Evolutionary conservation across 169 alveolate species (phyloP), one percentile per base, ranked within the genome.

Genomic region (Plasmodium vinckei): DNA sequence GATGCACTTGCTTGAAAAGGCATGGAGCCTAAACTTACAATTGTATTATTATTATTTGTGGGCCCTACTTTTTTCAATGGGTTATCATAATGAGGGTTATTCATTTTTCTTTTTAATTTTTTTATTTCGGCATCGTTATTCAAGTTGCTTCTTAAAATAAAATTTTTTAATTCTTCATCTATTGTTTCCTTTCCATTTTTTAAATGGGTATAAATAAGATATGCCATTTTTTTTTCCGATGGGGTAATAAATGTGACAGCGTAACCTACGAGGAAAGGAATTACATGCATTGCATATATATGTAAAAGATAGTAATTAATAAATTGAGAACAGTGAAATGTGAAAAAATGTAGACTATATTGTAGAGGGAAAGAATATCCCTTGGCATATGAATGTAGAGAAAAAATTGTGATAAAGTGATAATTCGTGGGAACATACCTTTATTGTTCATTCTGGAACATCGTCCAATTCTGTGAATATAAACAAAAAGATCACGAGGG

Each of bases 401-500:
- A 15, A 21, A 15, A 13, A 5, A 15, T 9, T 6, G 59, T 15
- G 59, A 0, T 21, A 33, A 33, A 33, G 7, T 33, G 42, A 33
- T 33, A 33, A 33, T 33, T 33, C 42, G 5, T 17, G 69, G 15
- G n/a, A 19, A 6, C 13, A 12, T 59, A 82, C 90, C 90, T 15
- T 23, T 59, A 96, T 56, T 82, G 82, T 82, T 53, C 57, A 82
- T 51, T 5, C 90, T 49, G 56, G 82, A 82, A 67, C 84, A 96
- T 82, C 99, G 94, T 44, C 98, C 99, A 23, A 96, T 96, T 79
- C 98, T 82, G 92, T 98, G 99, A 60, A 98, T 94, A 95, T 98
- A 99, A 94, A 95, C 95, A 92, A 98, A 99, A 44, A 97, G 96
- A 61, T 97, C 96, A 56, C 91, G 93, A 3, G 99, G 99, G 56